Evolutionary conservation across 495 filamentous ascomycete species (phyloP).

Genomic region (Cercophora sp.): DNA sequence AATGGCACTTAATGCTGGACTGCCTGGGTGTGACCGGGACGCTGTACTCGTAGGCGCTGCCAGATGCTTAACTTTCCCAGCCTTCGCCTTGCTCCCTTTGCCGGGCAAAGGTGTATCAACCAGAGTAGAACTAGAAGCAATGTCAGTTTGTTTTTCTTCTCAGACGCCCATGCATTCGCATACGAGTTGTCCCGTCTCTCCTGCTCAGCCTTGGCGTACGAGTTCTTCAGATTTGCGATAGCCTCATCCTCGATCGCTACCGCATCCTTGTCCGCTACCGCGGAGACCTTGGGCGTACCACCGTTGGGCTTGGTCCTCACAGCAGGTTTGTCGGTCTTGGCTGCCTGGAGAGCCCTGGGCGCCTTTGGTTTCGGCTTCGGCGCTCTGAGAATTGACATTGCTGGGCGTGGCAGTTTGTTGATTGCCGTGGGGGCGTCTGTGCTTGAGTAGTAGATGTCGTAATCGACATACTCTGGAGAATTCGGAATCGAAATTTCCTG

Average conservation of each 20-base stretch:
- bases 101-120: conserved; percentile 26
- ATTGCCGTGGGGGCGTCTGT: conserved; percentile 26
- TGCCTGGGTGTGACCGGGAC: conserved; percentile 59
- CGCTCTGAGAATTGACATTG: conserved; percentile 40
- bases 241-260: conserved; percentile 26
- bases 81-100: conserved; percentile 27
- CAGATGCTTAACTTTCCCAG: conserved; percentile 37
- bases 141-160: conserved; percentile 16
- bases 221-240: conserved; percentile 35
- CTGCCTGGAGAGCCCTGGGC: conserved; percentile 14
- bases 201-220: conserved; percentile 31
- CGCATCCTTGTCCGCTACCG: conserved; percentile 11
- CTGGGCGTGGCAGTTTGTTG: conserved; percentile 36
- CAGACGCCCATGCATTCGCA: conserved; percentile 42
- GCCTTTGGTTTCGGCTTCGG: conserved; percentile 41
- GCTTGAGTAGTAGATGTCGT: conserved; percentile 42
- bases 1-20: conserved; percentile 54
- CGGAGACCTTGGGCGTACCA: conserved; percentile 4
- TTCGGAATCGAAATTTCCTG: conserved; percentile 33
- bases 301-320: conserved; percentile 3
- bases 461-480: conserved; percentile 32
- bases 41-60: conserved; percentile 42
- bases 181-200: conserved; percentile 53
- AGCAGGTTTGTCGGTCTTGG: background rate
- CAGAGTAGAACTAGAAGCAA: conserved; percentile 27